Percentiles rank a stretch among this genome's conserved stretches.
phyloP scores from a whole-genome alignment of 495 filamentous ascomycete species.

The Neurospora sp. region DNA sequence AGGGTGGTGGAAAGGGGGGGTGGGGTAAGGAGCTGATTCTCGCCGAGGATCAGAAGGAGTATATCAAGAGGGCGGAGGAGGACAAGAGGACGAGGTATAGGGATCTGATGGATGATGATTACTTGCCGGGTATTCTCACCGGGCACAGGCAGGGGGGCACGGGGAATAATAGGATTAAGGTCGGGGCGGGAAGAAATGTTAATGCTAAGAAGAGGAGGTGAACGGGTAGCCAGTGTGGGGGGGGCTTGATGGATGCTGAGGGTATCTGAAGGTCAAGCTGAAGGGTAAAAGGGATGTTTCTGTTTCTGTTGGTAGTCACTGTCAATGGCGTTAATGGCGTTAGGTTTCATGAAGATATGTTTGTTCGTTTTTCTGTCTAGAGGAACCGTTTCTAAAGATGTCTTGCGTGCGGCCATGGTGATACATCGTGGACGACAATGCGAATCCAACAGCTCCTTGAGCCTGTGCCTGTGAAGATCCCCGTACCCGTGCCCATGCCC shows the following conservation, averaged over 20 bases:
- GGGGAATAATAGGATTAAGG: constrained; percentile 54
- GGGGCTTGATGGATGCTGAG: not conserved
- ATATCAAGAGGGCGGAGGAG: constrained; percentile 49
- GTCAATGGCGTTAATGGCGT: not conserved
- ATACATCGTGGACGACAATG: too few relatives aligned
- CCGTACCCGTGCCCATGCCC: too few relatives aligned
- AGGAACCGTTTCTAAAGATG: too few relatives aligned
- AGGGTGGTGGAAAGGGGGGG: constrained; percentile 73
- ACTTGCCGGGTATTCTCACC: constrained; percentile 74
- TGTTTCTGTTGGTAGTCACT: not conserved
- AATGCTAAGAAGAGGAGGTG: constrained; percentile 62
- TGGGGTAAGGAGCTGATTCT: constrained; percentile 77
- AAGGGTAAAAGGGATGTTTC: not conserved
- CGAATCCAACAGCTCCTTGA: too few relatives aligned
- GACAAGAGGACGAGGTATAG: constrained; percentile 56
- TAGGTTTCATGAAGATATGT: too few relatives aligned
- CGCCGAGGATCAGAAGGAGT: constrained; percentile 96
- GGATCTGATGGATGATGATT: constrained; percentile 93
- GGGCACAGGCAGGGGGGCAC: constrained; percentile 51
- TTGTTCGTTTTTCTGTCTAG: too few relatives aligned
- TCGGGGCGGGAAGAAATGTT: constrained; percentile 79
- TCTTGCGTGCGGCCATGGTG: too few relatives aligned
- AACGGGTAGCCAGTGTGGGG: not conserved
- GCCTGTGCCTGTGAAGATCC: too few relatives aligned
- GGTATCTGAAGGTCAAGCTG: not conserved